Evolutionary conservation across 78 protist genomes (phyloP), one percentile per base, ranked within the genome.

Genomic region (Polysphondylium violaceum): DNA sequence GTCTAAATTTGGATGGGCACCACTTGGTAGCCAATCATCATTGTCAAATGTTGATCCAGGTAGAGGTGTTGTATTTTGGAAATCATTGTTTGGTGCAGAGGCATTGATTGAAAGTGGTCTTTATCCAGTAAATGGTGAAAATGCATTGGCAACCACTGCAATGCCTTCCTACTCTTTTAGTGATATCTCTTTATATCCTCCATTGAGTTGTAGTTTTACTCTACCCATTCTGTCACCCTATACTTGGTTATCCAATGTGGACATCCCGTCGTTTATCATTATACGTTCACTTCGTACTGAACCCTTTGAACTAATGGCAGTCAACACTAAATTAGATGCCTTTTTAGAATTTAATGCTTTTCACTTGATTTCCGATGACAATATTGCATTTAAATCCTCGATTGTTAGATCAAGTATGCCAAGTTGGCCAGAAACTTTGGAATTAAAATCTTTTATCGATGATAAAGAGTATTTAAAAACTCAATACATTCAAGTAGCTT

Each of bases 381-480:
- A 38, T 16, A 38, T 11, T 33, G 17, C 50, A 0, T 38, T 65
- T n/a, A 65, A 65, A 19, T 50, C 91, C 11, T 31, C 74, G 40
- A 31, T 33, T 16, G 55, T 40, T 16, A 51, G 72, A 23, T 43
- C 76, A 61, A 12, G 68, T 2, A 33, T 33, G 9, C 71, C 87
- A 33, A 31, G 35, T 27, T 83, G 91, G 91, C 31, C 12, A 16
- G 91, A 83, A 17, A 58, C 44, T n/a, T 56, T 83, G 2, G 91
- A 83, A 36, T 2, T 83, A 14, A 51, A 59, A 44, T 83, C 91
- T 19, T 83, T 83, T n/a, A 83, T 83, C 27, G 91, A 83, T 43
- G 91, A 83, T 59, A 83, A 83, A 44, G 91, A 83, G 27, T 83
- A 83, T 25, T 53, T 83, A 31, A 83, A 83, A 36, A 83, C 77